These are phyloP conservation scores for Trifolium dubium DNA, from an alignment of 306 rosid species.

Conservation along the genomic window DNA sequence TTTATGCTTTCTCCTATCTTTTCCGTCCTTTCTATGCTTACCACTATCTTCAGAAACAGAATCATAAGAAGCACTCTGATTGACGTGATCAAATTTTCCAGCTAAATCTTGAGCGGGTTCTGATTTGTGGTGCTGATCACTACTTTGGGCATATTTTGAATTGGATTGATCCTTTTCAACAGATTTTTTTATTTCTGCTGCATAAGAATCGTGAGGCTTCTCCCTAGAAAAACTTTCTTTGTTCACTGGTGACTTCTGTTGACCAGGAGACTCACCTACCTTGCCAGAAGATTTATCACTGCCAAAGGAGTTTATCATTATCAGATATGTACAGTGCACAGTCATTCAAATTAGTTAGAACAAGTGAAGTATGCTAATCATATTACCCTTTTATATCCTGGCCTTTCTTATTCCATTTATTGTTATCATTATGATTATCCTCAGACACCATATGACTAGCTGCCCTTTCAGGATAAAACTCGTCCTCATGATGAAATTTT, in stretches of 20 bases:
- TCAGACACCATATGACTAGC: conserved; percentile 44
- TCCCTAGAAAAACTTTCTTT: conserved; percentile 53
- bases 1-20: conserved; percentile 72
- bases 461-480: conserved; percentile 56
- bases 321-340: conserved; percentile 40
- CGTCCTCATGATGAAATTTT: conserved; percentile 49
- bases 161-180: conserved; percentile 55
- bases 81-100: conserved; percentile 51
- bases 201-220: conserved; percentile 51
- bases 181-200: conserved; percentile 51
- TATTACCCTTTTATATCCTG: conserved; percentile 56
- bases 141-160: conserved; percentile 49
- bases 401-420: conserved; percentile 51
- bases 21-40: conserved; percentile 61
- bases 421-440: conserved; percentile 42
- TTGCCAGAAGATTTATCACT: conserved; percentile 56
- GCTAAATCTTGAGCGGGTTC: conserved; percentile 47
- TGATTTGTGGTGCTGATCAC: conserved; percentile 44
- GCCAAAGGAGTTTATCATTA: conserved; percentile 44
- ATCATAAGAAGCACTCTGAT: conserved; percentile 51
- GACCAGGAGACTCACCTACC: conserved; percentile 48
- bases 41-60: conserved; percentile 72
- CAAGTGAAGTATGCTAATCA: conserved; percentile 36
- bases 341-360: conserved; percentile 26
- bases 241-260: conserved; percentile 50